These are phyloP conservation scores for Jacaranda mimosifolia DNA, from an alignment of 257 asterid species.

Conservation along the genomic window DNA sequence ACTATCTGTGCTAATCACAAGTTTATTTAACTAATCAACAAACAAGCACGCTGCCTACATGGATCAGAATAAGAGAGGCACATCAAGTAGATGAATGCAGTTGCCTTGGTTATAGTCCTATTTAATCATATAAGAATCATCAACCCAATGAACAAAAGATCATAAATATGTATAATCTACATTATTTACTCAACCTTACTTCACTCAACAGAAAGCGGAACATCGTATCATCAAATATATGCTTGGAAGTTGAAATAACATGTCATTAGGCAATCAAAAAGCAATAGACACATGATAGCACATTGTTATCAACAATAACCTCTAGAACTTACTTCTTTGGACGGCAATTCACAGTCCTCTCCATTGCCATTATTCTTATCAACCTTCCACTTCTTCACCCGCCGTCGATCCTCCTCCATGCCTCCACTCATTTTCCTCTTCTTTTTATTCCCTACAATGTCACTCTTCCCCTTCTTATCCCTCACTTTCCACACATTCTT, in stretches of 20 bases:
- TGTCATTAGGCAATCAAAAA: slow-evolving; percentile 15
- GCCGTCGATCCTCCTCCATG: slow-evolving; percentile 34
- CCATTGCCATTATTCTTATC: slow-evolving; percentile 41
- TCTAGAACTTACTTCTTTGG: slow-evolving; percentile 54
- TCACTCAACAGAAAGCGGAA: slow-evolving; percentile 1
- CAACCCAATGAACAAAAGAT: not conserved
- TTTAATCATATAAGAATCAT: not conserved
- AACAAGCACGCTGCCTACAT: not conserved
- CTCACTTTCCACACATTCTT: slow-evolving; percentile 86
- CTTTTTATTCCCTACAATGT: slow-evolving; percentile 49
- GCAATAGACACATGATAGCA: not conserved
- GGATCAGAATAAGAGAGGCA: not conserved
- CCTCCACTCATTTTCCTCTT: slow-evolving; percentile 51
- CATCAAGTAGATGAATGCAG: not conserved
- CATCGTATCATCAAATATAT: not conserved
- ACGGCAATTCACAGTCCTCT: slow-evolving; percentile 36
- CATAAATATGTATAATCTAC: slow-evolving; percentile 1
- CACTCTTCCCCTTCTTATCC: slow-evolving; percentile 61
- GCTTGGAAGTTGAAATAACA: slow-evolving; percentile 17
- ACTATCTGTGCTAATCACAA: not conserved
- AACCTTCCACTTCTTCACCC: slow-evolving; percentile 58
- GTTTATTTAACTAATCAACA: not conserved
- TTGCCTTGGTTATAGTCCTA: not conserved
- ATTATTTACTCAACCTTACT: slow-evolving; percentile 15
- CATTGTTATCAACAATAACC: slow-evolving; percentile 20